Percentiles rank a stretch among this genome's conserved stretches.
Evolutionary conservation across 306 rosid genomes (phyloP).

Genomic region (Vigna reflexopilosa): DNA sequence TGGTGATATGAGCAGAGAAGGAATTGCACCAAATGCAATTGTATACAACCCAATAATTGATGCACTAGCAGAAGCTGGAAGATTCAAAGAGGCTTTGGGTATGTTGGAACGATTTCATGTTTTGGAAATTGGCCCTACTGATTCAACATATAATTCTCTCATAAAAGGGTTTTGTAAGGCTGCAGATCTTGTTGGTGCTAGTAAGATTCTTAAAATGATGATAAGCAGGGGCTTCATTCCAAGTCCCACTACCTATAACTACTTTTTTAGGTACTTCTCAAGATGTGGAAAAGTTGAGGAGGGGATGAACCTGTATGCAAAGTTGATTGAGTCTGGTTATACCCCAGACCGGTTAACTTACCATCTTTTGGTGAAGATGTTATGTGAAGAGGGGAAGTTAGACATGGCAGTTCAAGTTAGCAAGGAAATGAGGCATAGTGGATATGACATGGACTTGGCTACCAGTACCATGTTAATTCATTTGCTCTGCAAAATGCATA

Average conservation of each 20-base stretch:
- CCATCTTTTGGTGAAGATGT: conserved; percentile 90
- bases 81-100: conserved; percentile 80
- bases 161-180: conserved; percentile 89
- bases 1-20: conserved; percentile 70
- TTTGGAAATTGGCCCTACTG: conserved; percentile 79
- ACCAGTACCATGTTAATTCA: conserved; percentile 80
- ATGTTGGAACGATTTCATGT: conserved; percentile 84
- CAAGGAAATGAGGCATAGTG: conserved; percentile 83
- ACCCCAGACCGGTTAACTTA: conserved; percentile 77
- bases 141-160: conserved; percentile 81
- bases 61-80: conserved; percentile 83
- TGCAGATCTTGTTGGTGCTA: conserved; percentile 80
- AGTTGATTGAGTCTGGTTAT: conserved; percentile 85
- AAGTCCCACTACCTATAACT: conserved; percentile 83
- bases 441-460: conserved; percentile 83
- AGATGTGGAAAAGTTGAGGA: conserved; percentile 80
- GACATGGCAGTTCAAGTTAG: conserved; percentile 79
- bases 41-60: conserved; percentile 87
- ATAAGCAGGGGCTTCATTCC: conserved; percentile 74
- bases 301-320: conserved; percentile 84
- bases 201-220: conserved; percentile 89
- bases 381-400: conserved; percentile 79
- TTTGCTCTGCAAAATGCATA: conserved; percentile 81
- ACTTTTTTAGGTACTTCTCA: conserved; percentile 83
- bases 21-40: conserved; percentile 77